Evolutionary conservation across 305 asterid genomes (phyloP), one percentile per base, ranked within the genome.

Genomic region (Salvia sclarea): DNA sequence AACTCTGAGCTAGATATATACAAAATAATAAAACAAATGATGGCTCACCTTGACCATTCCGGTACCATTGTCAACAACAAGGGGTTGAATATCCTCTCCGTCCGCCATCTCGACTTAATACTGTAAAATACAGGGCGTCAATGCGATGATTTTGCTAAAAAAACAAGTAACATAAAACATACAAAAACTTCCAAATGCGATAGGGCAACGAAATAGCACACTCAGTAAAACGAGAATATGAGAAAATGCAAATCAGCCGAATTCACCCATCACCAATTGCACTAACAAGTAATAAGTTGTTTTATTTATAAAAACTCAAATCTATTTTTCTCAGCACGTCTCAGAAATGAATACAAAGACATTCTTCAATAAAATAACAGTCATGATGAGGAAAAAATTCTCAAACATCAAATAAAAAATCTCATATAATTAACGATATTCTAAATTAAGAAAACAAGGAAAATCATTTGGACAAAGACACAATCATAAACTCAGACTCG

Each of bases 41-140:
- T 5, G 9, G 33, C 81, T 70, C 70, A 83, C 87, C 87, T 83
- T 83, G 35, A 83, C 83, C 83, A 78, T 83, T 68, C 85, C 81
- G 24, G 85, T 77, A 48, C 87, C 87, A 55, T 83, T 80, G 63
- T 83, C 87, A 35, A 83, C 83, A 64, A 83, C 87, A 57, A 83
- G 85, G 55, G 85, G 87, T 64, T 78, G 83, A 68, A 78, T 61
- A 70, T 80, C 84, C 74, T 77, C 83, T 57, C 69, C 80, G 1
- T 82, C 83, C n/a, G 83, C 87, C 87, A 82, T 82, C 50, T 24
- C 40, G 22, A 14, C 18, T 74, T 74, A 66, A 56, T 72, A 58
- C 68, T 60, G 45, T 8, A 44, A 16, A 52, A 30, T 5, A 49
- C 41, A 59, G 50, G 4, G 62, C 48, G 64, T 8, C 24, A 44